Evolutionary conservation across 305 asterid genomes (phyloP), one percentile per base, ranked within the genome.

Genomic region (Petunia hybrid): DNA sequence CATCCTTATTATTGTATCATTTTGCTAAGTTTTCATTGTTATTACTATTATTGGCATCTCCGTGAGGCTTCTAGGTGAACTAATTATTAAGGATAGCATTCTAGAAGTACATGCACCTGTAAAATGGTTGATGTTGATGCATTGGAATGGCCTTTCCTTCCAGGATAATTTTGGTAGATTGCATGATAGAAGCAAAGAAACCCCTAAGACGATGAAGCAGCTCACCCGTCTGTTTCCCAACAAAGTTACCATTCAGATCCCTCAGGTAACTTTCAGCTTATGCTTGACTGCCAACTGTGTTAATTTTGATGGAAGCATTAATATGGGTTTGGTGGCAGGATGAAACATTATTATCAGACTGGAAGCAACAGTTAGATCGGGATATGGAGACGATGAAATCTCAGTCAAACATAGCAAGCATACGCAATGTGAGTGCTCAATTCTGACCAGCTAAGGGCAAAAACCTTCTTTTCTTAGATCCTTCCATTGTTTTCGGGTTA

Each of bases 181-280:
- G 85, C 94, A 91, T n/a, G 98, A 92, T 77, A 90, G 92, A 87
- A 90, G 82, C 87, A 94, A 94, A 86, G 98, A 94, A 89, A 89
- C 92, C 45, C 92, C 97, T 53, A 94, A 94, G 89, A 85, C 91
- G 73, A 80, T 88, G 91, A 94, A 93, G 92, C 98, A 93, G 83
- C 93, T 93, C 80, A 87, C 86, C 78, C 95, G 97, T n/a, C 95
- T 94, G 84, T 94, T 94, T 82, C 98, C 98, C 31, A 94, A 94
- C 89, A 93, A 93, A 94, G 94, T 94, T 63, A 82, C 90, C 76
- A 88, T 94, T 86, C 97, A 91, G 86, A 86, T 89, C 82, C 98
- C 98, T 78, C 97, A 93, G 97, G 98, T 94, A 85, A 87, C 83
- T 43, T 76, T 36, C 31, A 60, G 84, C 69, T 79, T 75, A 61